Evolutionary conservation across 176 grass and related monocot species (phyloP), one percentile per base, ranked within the genome.

Genomic region (Eragrostis nindensis): DNA sequence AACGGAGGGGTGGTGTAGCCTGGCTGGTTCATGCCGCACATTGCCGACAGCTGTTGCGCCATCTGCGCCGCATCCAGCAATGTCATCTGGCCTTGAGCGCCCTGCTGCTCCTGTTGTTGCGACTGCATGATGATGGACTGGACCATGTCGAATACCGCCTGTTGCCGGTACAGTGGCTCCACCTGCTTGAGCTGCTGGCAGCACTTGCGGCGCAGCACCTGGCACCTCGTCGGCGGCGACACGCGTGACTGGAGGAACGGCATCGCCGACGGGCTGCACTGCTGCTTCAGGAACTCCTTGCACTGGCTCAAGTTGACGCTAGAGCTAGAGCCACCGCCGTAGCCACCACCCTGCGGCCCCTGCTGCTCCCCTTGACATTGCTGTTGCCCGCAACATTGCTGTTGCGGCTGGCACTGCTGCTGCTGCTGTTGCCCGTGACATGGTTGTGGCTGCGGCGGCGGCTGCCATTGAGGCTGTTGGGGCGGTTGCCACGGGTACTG

Each of bases 221-320:
- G 76, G 19, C 44, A 78, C 5, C 0, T 78, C 3, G 7, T 78
- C 1, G 76, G 62, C 64, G 21, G 76, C n/a, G 49, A 8, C 12
- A 66, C n/a, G 36, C 11, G 76, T 15, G 76, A 78, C 32, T 78
- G 62, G 11, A 78, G 61, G 30, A 78, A 78, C 0, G 45, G 76
- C 44, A 78, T 78, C 36, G 3, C 45, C 11, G n/a, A 4, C 4
- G 76, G 61, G 44, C 32, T 78, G 76, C 76, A 78, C 6, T 52
- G 62, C 6, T 66, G 61, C 45, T 61, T 66, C 8, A 78, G 19
- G 44, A 78, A 78, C 48, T 78, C 76, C n/a, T 12, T 7, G 21
- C 61, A 66, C 14, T 50, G 47, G 15, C 65, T 78, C 32, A 36
- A 11, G 61, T 5, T 78, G 15, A 3, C 1, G 1, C 61, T 63